These are phyloP conservation scores for Zelonia costaricensis DNA, from an alignment of 208 protist species.

Conservation along the genomic window DNA sequence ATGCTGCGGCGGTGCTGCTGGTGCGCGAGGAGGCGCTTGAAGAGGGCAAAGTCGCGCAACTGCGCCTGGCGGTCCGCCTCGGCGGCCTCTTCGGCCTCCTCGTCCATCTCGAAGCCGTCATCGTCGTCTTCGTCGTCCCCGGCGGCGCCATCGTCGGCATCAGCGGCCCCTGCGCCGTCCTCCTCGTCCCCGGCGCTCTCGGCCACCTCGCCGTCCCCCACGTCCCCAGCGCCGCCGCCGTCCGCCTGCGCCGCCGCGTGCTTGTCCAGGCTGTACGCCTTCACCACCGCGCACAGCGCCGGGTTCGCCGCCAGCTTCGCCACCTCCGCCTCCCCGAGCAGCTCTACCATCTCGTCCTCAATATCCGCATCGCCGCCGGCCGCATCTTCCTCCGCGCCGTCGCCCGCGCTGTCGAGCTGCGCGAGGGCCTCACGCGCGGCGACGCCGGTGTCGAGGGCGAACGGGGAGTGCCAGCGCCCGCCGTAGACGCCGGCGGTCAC, in stretches of 20 bases:
- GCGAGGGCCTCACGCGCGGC: slow-evolving; percentile 10
- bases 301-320: slow-evolving; percentile 13
- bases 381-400: background rate
- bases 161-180: too few relatives aligned
- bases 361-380: background rate
- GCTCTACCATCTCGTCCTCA: slow-evolving; percentile 15
- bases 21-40: slow-evolving; percentile 31
- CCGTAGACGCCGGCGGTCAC: slow-evolving; percentile 41
- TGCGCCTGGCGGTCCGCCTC: slow-evolving; percentile 30
- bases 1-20: slow-evolving; percentile 32
- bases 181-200: background rate
- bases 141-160: slow-evolving; percentile 1
- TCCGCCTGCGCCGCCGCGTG: slow-evolving; percentile 1
- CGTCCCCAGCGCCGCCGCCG: slow-evolving; percentile 2
- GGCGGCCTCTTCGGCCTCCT: slow-evolving; percentile 30
- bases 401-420: background rate
- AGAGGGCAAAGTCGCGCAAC: slow-evolving; percentile 33
- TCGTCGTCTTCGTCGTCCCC: slow-evolving; percentile 11
- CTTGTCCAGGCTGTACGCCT: slow-evolving; percentile 22
- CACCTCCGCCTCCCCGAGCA: slow-evolving; percentile 16
- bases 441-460: slow-evolving; percentile 24
- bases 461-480: slow-evolving; percentile 34
- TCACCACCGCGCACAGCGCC: slow-evolving; percentile 5
- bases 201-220: slow-evolving; percentile 2
- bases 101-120: slow-evolving; percentile 12